Conservation (phyloP, 306 rosid genomes). For the Gleditsia sinensis region DNA sequence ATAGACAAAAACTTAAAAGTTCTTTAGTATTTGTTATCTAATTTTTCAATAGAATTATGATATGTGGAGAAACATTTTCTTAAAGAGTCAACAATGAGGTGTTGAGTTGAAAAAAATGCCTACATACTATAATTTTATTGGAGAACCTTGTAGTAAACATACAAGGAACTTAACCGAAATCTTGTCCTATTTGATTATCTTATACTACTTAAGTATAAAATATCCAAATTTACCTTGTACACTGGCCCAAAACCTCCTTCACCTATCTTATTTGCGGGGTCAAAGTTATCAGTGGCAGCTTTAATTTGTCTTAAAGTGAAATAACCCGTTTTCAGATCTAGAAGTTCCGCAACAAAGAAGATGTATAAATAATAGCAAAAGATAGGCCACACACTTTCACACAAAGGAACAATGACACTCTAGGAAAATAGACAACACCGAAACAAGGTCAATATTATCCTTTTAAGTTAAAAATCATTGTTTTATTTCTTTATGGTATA, state of each 20-base stretch:
- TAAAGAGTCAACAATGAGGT: too few relatives aligned
- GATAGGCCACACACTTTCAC: not conserved
- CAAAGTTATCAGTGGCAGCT: slow-evolving; percentile 66
- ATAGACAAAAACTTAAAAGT: too few relatives aligned
- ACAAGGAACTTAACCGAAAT: too few relatives aligned
- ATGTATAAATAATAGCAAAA: not conserved
- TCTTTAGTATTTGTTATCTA: too few relatives aligned
- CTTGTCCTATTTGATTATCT: too few relatives aligned
- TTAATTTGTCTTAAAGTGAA: slow-evolving; percentile 67
- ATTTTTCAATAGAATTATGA: too few relatives aligned
- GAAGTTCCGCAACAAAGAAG: slow-evolving; percentile 49
- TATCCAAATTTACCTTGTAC: slow-evolving; percentile 54
- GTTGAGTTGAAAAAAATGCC: too few relatives aligned
- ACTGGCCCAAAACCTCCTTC: slow-evolving; percentile 95
- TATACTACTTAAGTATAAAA: not conserved
- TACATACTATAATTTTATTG: too few relatives aligned
- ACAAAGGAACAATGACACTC: not conserved
- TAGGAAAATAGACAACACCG: not conserved
- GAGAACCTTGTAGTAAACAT: too few relatives aligned
- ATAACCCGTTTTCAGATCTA: slow-evolving; percentile 66
- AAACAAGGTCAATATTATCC: not conserved
- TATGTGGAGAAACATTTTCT: too few relatives aligned
- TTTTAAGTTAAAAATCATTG: not conserved
- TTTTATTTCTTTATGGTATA: not conserved
- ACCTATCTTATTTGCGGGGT: slow-evolving; percentile 65